These are phyloP conservation scores for Iberis amara DNA, from an alignment of 441 rosid genomes.

Conservation along the genomic window DNA sequence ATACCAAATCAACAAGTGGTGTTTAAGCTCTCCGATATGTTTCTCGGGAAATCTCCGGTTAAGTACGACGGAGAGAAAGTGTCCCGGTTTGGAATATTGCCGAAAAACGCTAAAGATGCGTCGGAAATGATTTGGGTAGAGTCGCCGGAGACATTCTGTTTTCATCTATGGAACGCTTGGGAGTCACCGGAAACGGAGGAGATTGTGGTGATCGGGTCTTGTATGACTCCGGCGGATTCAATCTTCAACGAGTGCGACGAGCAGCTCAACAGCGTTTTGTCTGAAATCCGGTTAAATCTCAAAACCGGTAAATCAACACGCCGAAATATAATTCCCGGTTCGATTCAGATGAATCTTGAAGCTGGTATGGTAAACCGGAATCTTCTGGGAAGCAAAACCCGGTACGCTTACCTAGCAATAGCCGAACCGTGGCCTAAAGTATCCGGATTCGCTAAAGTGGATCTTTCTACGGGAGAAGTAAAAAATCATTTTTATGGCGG, in stretches of 20 bases:
- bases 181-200: conserved; percentile 70
- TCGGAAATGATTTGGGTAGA: conserved; percentile 62
- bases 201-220: conserved; percentile 70
- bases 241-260: conserved; percentile 76
- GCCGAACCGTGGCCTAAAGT: conserved; percentile 34
- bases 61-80: conserved; percentile 53
- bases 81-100: conserved; percentile 59
- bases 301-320: conserved; percentile 62
- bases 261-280: conserved; percentile 47
- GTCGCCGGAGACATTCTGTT: conserved; percentile 64
- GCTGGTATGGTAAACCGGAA: conserved; percentile 80
- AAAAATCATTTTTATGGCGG: conserved; percentile 51
- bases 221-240: conserved; percentile 85
- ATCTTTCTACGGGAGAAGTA: conserved; percentile 50
- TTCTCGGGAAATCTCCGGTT: conserved; percentile 68
- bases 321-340: conserved; percentile 40
- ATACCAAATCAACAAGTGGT: not conserved
- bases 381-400: conserved; percentile 53
- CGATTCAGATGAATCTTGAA: conserved; percentile 56
- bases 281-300: conserved; percentile 62
- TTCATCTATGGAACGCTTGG: conserved; percentile 86
- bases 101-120: conserved; percentile 38
- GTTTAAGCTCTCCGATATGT: conserved; percentile 61
- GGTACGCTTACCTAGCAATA: conserved; percentile 58
- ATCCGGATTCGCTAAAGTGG: conserved; percentile 68